Evolutionary conservation across 768 basidiomycete genomes (phyloP).

Genomic region (Boletus rubroflammeus): DNA sequence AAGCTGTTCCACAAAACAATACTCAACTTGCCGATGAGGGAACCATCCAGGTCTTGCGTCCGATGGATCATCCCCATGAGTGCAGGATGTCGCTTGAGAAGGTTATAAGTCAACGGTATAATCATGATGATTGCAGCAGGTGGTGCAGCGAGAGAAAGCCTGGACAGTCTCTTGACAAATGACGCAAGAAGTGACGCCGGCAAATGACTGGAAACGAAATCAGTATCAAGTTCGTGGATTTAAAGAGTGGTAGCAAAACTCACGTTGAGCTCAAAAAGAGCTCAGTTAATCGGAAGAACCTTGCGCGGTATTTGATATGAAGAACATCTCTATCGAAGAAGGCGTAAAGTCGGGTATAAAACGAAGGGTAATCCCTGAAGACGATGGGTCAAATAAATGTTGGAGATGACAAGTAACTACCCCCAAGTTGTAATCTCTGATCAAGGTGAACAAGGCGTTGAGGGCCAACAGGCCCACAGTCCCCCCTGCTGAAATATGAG

Average conservation of each 20-base stretch:
- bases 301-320: conserved; percentile 87
- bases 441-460: conserved; percentile 87
- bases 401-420: conserved; percentile 28
- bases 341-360: conserved; percentile 88
- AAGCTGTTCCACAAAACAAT: neutral
- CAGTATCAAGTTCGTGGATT: neutral
- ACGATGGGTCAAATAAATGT: conserved; percentile 1
- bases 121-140: conserved; percentile 89
- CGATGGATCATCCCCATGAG: conserved; percentile 94
- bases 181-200: conserved; percentile 91
- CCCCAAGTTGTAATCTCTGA: conserved; percentile 90
- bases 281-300: conserved; percentile 92
- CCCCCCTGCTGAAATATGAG: conserved; percentile 53
- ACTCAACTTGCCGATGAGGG: conserved; percentile 33
- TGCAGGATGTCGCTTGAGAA: conserved; percentile 86
- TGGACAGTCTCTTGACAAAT: conserved; percentile 87
- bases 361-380: conserved; percentile 88
- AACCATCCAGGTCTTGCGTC: conserved; percentile 34
- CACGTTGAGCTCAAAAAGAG: conserved; percentile 91
- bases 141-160: conserved; percentile 79
- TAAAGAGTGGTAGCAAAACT: conserved; percentile 29
- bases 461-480: conserved; percentile 83
- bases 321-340: conserved; percentile 86
- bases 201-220: conserved; percentile 60
- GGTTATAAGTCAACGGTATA: conserved; percentile 92